Percentiles rank a stretch among this genome's conserved stretches.
Conservation (phyloP, 306 rosid genomes). For the Acacia confusa region DNA sequence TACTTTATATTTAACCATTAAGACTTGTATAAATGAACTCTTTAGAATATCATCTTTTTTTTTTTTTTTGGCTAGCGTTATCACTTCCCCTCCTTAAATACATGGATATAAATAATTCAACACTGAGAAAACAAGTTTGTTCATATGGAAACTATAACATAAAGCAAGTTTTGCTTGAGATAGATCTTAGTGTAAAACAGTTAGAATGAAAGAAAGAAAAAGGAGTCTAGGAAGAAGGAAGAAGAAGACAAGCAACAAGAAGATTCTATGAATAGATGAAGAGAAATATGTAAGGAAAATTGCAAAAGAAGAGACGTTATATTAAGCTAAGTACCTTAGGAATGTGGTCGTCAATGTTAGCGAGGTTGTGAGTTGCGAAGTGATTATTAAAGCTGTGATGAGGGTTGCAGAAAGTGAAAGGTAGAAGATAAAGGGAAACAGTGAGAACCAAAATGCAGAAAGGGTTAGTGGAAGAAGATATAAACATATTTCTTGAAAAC, state of each 20-base stretch:
- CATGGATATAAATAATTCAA: neutral
- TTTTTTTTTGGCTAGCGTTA: neutral
- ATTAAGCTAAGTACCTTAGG: conserved; percentile 40
- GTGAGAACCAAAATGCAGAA: conserved; percentile 26
- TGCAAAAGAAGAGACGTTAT: too few relatives aligned
- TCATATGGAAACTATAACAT: too few relatives aligned
- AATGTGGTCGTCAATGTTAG: conserved; percentile 24
- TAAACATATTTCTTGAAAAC: conserved; percentile 50
- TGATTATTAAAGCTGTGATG: conserved; percentile 40
- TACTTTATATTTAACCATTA: neutral
- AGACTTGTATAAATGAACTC: neutral
- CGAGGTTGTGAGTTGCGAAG: conserved; percentile 40
- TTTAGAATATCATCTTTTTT: neutral
- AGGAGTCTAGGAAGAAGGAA: neutral
- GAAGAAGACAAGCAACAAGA: neutral
- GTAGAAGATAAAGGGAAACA: conserved; percentile 50
- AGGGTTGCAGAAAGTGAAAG: conserved; percentile 58
- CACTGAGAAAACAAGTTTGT: neutral
- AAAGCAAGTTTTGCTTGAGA: neutral
- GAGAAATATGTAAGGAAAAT: too few relatives aligned
- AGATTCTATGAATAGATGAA: neutral
- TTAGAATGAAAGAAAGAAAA: neutral
- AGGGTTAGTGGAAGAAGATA: conserved; percentile 25
- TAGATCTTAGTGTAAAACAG: neutral
- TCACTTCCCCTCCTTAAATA: neutral